phyloP scores from a whole-genome alignment of 805 yeast genomes.

The Hanseniaspora valbyensis region DNA sequence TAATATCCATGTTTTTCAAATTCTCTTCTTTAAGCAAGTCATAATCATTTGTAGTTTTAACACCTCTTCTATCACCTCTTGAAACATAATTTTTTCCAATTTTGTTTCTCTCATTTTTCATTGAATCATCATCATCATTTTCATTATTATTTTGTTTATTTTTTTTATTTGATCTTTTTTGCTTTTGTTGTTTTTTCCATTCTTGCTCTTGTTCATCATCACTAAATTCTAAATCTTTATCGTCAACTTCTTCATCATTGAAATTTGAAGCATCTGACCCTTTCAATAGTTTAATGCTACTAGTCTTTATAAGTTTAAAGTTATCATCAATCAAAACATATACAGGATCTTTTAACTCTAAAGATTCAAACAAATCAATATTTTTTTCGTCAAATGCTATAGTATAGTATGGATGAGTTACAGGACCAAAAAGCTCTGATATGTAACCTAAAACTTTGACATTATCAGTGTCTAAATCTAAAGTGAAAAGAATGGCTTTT shows the following conservation, averaged over 20 bases:
- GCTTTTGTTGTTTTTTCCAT: conserved; percentile 53
- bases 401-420: conserved; percentile 70
- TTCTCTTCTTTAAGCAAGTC: conserved; percentile 16
- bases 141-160: conserved; percentile 21
- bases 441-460: conserved; percentile 54
- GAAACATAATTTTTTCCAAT: conserved; percentile 11
- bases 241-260: conserved; percentile 88
- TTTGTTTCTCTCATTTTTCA: conserved; percentile 7
- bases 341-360: conserved; percentile 7
- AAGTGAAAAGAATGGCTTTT: conserved; percentile 58
- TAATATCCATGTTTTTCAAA: conserved; percentile 18
- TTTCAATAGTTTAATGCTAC: conserved; percentile 44
- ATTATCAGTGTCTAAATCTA: conserved; percentile 47
- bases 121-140: conserved; percentile 18
- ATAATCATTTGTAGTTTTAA: conserved; percentile 9
- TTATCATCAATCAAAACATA: conserved; percentile 11
- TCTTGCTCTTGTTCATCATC: conserved; percentile 85
- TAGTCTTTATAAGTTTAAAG: conserved; percentile 10
- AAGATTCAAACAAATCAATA: conserved; percentile 16
- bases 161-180: conserved; percentile 40
- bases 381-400: conserved; percentile 40
- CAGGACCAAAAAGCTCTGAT: conserved; percentile 81
- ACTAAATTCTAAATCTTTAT: conserved; percentile 86
- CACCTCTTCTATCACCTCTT: background rate
- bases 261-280: conserved; percentile 94